Evolutionary conservation across 164 flowering plant genomes (phyloP).

Genomic region (Saururus chinensis): DNA sequence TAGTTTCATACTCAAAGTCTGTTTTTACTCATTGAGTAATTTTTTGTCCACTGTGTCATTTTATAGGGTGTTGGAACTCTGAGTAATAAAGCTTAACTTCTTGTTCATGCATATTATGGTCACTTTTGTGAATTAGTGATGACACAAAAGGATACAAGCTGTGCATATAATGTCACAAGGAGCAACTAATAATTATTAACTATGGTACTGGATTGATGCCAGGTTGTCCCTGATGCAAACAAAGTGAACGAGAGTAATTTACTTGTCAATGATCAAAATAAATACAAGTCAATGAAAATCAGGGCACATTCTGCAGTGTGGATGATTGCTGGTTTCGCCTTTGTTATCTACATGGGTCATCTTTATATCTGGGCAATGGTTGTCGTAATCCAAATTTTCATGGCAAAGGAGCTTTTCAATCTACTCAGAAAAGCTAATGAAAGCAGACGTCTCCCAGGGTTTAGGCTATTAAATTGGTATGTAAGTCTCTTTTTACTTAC

Average conservation of each 20-base stretch:
- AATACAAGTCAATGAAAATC: constrained; percentile 72
- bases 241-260: constrained; percentile 52
- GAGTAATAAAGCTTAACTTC: neutral
- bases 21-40: neutral
- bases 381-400: constrained; percentile 81
- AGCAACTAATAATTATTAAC: neutral
- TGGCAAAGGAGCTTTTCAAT: constrained; percentile 86
- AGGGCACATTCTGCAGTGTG: constrained; percentile 70
- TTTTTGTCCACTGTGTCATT: too few relatives aligned
- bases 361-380: constrained; percentile 95
- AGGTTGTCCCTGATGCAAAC: constrained; percentile 44
- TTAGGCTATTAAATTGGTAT: constrained; percentile 90
- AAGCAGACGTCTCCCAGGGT: constrained; percentile 80
- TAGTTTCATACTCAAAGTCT: neutral
- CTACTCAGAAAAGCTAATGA: constrained; percentile 75
- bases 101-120: too few relatives aligned
- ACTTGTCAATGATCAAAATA: constrained; percentile 72
- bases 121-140: too few relatives aligned
- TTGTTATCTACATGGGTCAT: constrained; percentile 85
- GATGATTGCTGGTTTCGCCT: constrained; percentile 92
- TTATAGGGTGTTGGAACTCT: neutral
- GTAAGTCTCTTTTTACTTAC: constrained; percentile 2
- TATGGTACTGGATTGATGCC: neutral
- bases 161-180: neutral
- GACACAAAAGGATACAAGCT: too few relatives aligned